Base-by-base conservation (phyloP, 1,139 yeast genomes). In the Blastobotrys ciferrii region DNA sequence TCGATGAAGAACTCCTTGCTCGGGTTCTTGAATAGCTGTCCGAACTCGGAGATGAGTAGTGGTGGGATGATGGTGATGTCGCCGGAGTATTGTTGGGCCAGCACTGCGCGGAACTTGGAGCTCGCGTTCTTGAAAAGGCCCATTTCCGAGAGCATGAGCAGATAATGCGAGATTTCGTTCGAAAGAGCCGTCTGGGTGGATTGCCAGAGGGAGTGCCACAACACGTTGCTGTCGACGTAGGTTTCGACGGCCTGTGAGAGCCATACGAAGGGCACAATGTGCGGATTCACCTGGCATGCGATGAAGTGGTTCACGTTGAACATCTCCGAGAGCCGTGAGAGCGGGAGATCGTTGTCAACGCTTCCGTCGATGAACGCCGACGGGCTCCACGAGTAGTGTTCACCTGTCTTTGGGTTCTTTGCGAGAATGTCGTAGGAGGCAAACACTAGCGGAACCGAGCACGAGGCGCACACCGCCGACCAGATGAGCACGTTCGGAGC, bases 391-490 rank as follows among this genome's bases (percentile, higher is more conserved):
- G 84, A 83, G 48, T 77, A 79, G 6, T 80, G 72, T 50, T 76
- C 77, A n/a, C 70, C 71, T 0, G 95, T 87, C 49, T 73, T 73
- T 1, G 86, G 80, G 58, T 86, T 83, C 66, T 88, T 89, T 58
- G 92, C 97, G 60, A 84, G 83, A 38, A 92, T 81, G 1, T 92
- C 82, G 25, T 89, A 82, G 0, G 96, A 84, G 0, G 95, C 87
- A 64, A 92, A 94, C 1, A 92, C 76, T 1, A 96, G 87, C 0
- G 99, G 98, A 19, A 92, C 76, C 0, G 98, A 84, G 66, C 98
- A 92, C 36, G 96, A 87, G 1, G 98, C 97, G 69, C 97, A 89
- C 1, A 92, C 97, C 0, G 98, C 98, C 0, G 96, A 87, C 82
- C 95, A 81, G 12, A 92, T 85, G 5, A 92, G 77, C 7, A 91